Base-by-base conservation (phyloP, 2,329 filamentous ascomycete genomes). In the Stachybotrys chlorohalonatus region DNA sequence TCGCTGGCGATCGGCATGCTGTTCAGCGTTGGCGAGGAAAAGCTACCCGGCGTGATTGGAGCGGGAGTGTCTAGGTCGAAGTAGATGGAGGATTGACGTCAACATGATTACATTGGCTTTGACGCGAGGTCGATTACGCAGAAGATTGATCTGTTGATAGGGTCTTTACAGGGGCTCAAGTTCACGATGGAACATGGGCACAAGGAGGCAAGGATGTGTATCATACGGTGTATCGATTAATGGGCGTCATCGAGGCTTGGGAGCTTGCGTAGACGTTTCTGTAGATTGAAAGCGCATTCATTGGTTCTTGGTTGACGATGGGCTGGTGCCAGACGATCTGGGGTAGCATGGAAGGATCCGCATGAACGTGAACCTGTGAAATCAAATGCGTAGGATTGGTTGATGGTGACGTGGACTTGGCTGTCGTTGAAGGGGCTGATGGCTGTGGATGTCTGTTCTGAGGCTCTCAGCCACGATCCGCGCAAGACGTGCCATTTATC, bases 1-100 rank as follows among this genome's bases (percentile, higher is more conserved):
- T 78, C 77, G 45, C 85, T 87, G 67, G 84, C 83, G 11, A 85
- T 97, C 62, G 84, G 86, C 6, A 75, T 95, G 78, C 71, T 99
- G 53, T 94, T 87, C 71, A 85, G 77, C 58, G 89, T 97, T 64
- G 94, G 93, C 39, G 83, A 88, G 68, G 85, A 95, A 75, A 87
- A 91, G 72, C 77, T 97, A 59, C 94, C 94, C 0, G 91, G 91
- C 63, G 93, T 99, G 8, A 92, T 99, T 70, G 90, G 91, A n/a
- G 94, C 94, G 51, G 94, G 94, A 59, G 93, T 99, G 45, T 89
- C 87, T 60, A 82, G 84, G 56, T 79, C 85, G 39, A 90, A 86
- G 71, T 82, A 75, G 31, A 45, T 30, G 48, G 8, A n/a, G 7
- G 48, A 50, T 49, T 11, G 31, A 30, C 31, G 48, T 7, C n/a